Percentiles rank a stretch among this genome's conserved stretches.
These are phyloP conservation scores for Amborella trichopoda DNA, from an alignment of 164 flowering plant genomes.

Conservation along the genomic window DNA sequence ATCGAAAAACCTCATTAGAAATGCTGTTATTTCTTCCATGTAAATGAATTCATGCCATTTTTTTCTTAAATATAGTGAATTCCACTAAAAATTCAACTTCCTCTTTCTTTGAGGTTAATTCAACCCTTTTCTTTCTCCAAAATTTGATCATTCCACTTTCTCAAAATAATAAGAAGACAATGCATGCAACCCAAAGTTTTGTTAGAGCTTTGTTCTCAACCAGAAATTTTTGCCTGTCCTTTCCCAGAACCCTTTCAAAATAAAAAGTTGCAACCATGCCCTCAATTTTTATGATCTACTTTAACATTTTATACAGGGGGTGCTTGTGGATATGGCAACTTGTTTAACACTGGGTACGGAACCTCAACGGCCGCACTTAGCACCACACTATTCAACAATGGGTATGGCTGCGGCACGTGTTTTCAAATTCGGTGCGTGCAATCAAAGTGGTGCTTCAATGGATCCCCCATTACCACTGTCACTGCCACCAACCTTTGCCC, in stretches of 20 bases:
- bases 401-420: conserved; percentile 73
- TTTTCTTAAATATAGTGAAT: no score
- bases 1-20: no score
- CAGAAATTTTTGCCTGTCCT: no score
- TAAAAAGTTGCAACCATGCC: no score
- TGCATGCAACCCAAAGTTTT: background rate
- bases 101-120: no score
- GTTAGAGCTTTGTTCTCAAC: background rate
- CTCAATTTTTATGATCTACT: no score
- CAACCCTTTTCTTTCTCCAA: background rate
- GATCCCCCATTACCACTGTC: conserved; percentile 31
- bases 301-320: conserved; percentile 39
- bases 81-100: no score
- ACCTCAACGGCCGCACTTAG: conserved; percentile 75
- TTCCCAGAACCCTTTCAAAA: no score
- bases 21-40: no score
- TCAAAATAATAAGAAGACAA: background rate
- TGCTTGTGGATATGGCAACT: conserved; percentile 94
- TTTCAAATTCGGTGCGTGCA: conserved; percentile 49
- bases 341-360: conserved; percentile 57
- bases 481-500: conserved; percentile 92
- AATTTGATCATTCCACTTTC: background rate
- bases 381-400: conserved; percentile 59
- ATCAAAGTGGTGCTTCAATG: conserved; percentile 27
- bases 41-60: no score